These are phyloP conservation scores for Termitomyces sp. DNA, from an alignment of 768 basidiomycete species.

Conservation along the genomic window DNA sequence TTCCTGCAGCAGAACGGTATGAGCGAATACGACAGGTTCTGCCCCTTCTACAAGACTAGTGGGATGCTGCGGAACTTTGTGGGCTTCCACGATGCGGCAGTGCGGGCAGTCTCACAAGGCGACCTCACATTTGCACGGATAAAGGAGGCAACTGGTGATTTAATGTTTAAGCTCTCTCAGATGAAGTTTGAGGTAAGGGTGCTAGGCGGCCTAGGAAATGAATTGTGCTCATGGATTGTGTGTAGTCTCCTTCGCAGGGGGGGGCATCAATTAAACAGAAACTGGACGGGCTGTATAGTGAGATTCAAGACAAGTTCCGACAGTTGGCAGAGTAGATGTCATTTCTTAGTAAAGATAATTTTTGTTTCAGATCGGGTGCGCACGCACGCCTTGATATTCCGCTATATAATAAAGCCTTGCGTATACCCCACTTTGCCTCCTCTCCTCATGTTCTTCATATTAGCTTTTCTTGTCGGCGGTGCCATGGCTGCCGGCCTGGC, in stretches of 20 bases:
- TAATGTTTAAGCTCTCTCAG: slow-evolving; percentile 97
- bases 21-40: slow-evolving; percentile 95
- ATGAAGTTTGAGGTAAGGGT: slow-evolving; percentile 93
- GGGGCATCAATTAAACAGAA: slow-evolving; percentile 79
- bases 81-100: slow-evolving; percentile 86
- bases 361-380: slow-evolving; percentile 8
- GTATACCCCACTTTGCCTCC: background rate
- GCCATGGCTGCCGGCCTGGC: background rate
- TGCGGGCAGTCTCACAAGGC: slow-evolving; percentile 76
- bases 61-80: slow-evolving; percentile 96
- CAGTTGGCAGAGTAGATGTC: slow-evolving; percentile 62
- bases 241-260: slow-evolving; percentile 85
- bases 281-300: slow-evolving; percentile 71
- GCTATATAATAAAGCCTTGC: background rate
- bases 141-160: slow-evolving; percentile 78
- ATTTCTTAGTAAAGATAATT: slow-evolving; percentile 1
- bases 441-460: slow-evolving; percentile 1
- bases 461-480: background rate
- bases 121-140: slow-evolving; percentile 84
- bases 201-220: background rate
- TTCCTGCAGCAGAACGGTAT: slow-evolving; percentile 99
- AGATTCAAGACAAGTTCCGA: slow-evolving; percentile 92
- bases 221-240: slow-evolving; percentile 1
- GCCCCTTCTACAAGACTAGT: slow-evolving; percentile 98
- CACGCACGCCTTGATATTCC: background rate